Evolutionary conservation across 192 early-diverging fungal genomes (phyloP).

Genomic region (Rhizoclosmatium globosum): DNA sequence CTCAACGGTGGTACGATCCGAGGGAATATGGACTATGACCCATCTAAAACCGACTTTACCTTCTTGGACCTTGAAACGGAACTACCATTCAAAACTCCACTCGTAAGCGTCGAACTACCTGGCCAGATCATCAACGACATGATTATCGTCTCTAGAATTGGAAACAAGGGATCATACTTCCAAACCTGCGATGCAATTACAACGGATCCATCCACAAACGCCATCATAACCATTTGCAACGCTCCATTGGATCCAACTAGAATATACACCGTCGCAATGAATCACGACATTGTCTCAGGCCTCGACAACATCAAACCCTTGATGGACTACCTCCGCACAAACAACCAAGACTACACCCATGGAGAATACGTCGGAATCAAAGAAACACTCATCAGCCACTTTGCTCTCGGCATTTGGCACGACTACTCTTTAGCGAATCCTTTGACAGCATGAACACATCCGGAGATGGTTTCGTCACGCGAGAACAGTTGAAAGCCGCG

Average conservation of each 20-base stretch:
- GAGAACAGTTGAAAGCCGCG: not conserved
- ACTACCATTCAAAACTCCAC: slow-evolving; percentile 3
- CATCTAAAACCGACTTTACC: not conserved
- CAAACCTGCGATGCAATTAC: slow-evolving; percentile 12
- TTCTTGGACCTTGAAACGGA: slow-evolving; percentile 14
- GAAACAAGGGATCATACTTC: slow-evolving; percentile 14
- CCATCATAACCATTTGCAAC: not conserved
- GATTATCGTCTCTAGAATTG: not conserved
- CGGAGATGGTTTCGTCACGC: not conserved
- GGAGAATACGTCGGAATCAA: slow-evolving; percentile 7
- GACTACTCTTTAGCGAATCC: not conserved
- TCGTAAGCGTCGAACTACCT: not conserved
- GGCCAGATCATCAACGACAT: slow-evolving; percentile 1
- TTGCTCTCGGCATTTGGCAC: slow-evolving; percentile 2
- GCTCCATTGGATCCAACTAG: not conserved
- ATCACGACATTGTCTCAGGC: not conserved
- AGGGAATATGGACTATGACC: slow-evolving; percentile 17
- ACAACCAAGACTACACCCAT: not conserved
- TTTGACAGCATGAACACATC: not conserved
- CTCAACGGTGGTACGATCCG: slow-evolving; percentile 17
- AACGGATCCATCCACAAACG: not conserved
- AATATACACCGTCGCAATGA: not conserved
- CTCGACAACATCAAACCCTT: slow-evolving; percentile 20
- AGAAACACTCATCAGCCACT: slow-evolving; percentile 15
- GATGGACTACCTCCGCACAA: not conserved